Evolutionary conservation across 1,139 yeast genomes (phyloP).

Genomic region (Lodderomyces beijingensis): DNA sequence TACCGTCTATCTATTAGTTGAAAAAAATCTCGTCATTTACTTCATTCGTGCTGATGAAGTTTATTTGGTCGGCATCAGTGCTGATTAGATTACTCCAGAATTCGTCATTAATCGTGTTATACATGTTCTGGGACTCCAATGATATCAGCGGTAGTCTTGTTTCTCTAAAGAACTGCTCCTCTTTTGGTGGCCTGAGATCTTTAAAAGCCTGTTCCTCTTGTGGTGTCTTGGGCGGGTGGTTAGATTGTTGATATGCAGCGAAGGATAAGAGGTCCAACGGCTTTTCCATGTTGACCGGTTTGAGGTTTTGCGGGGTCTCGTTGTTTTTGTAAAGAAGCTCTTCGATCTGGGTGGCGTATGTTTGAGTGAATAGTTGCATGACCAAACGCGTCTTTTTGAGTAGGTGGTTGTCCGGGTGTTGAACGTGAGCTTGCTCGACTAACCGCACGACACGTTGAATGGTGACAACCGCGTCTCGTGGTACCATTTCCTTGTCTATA

Average conservation of each 20-base stretch:
- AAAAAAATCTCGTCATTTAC: slow-evolving; percentile 28
- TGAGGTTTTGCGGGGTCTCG: slow-evolving; percentile 23
- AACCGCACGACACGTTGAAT: slow-evolving; percentile 43
- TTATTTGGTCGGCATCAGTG: slow-evolving; percentile 29
- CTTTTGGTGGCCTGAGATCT: not conserved
- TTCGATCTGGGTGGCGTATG: slow-evolving; percentile 52
- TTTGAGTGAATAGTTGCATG: slow-evolving; percentile 54
- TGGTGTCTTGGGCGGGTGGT: slow-evolving; percentile 1
- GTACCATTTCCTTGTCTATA: slow-evolving; percentile 45
- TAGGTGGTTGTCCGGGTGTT: slow-evolving; percentile 46
- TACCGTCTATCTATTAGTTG: no score
- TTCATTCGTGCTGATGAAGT: slow-evolving; percentile 19
- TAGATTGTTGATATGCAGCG: slow-evolving; percentile 16
- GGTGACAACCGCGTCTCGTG: slow-evolving; percentile 41
- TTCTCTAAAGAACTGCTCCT: slow-evolving; percentile 1
- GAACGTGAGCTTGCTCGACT: slow-evolving; percentile 31
- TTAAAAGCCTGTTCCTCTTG: no score
- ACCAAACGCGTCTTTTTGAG: slow-evolving; percentile 52
- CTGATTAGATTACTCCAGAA: slow-evolving; percentile 42
- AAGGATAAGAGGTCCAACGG: slow-evolving; percentile 35
- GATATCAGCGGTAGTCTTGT: slow-evolving; percentile 3
- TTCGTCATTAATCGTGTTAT: slow-evolving; percentile 37
- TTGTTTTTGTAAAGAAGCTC: slow-evolving; percentile 27
- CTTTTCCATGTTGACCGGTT: slow-evolving; percentile 12
- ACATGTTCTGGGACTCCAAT: slow-evolving; percentile 6